A percentile compares a stretch with the other conserved stretches of the same genome.
Conservation (phyloP, 176 grass and related monocot species). For the Oryza glumipatula region DNA sequence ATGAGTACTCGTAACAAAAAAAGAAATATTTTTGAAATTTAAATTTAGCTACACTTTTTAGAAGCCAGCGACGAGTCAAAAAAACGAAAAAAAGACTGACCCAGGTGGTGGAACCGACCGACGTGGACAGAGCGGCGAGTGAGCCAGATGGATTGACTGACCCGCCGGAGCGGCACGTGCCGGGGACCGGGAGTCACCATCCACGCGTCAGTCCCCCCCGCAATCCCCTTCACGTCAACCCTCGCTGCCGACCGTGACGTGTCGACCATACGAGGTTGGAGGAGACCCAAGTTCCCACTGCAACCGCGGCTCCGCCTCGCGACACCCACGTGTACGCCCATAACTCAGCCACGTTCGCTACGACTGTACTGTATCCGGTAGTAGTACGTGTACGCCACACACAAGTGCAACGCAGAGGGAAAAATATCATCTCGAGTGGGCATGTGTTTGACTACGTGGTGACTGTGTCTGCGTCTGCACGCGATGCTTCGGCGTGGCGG, state of each 20-base stretch:
- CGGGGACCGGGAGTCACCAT: not conserved
- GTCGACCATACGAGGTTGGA: constrained; percentile 43
- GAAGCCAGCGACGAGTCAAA: too few relatives aligned
- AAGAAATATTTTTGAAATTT: too few relatives aligned
- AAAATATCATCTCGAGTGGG: too few relatives aligned
- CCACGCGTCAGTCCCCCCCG: not conserved
- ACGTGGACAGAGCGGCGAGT: not conserved
- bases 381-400: not conserved
- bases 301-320: not conserved
- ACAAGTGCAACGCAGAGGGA: too few relatives aligned
- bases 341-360: not conserved
- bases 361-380: too few relatives aligned
- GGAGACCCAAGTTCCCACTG: not conserved
- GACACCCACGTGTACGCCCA: not conserved
- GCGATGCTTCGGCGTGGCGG: not conserved
- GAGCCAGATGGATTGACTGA: not conserved
- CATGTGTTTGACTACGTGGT: not conserved
- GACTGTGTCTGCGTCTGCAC: not conserved
- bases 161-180: not conserved
- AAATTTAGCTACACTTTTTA: too few relatives aligned
- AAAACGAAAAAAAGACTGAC: too few relatives aligned
- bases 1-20: too few relatives aligned
- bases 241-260: constrained; percentile 40
- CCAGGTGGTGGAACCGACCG: not conserved
- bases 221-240: constrained; percentile 9